Evolutionary conservation across 495 filamentous ascomycete genomes (phyloP), one percentile per base, ranked within the genome.

Genomic region (Aspergillus sclerotioniger): DNA sequence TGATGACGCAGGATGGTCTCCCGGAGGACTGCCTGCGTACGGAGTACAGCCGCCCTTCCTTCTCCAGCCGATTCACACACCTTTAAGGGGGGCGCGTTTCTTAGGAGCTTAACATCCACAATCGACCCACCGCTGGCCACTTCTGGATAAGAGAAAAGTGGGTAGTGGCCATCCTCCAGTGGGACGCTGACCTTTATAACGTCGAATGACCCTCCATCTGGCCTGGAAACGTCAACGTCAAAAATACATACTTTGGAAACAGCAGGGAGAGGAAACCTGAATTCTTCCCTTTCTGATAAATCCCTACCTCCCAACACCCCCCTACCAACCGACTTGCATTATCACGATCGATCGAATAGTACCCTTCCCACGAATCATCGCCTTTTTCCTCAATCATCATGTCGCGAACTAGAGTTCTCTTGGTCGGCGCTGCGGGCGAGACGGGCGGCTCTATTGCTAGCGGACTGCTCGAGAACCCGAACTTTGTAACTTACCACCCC

Each of bases 381-480:
- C 53, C 55, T 51, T 55, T 56, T 44, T 43, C 16, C 53, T 46
- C 50, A 50, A 49, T 59, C 54, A 73, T 59, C 59, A 77, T 76
- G 74, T 71, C 69, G 50, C 70, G 69, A 64, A 78, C 73, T 61
- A 76, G 69, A 48, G 74, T 79, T 67, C 59, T 79, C 55, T 59
- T 79, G 62, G 68, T 79, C 61, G 76, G 76, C 48, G 76, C 75
- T 51, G 70, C 75, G 54, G 76, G 76, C 66, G 76, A 79, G 70
- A 79, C 76, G 52, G 76, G 76, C 63, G 74, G 76, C 43, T 79
- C 76, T 12, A 79, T 79, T 56, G 75, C 72, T n/a, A 74, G 74
- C 57, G 75, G 74, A 15, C 61, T 78, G 13, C 56, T 77, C 29
- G 71, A 76, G 44, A 69, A 74, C 57, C 74, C 74, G 44, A 56